Evolutionary conservation across 208 protist species (phyloP).

Genomic region (Leishmania amazonensis): DNA sequence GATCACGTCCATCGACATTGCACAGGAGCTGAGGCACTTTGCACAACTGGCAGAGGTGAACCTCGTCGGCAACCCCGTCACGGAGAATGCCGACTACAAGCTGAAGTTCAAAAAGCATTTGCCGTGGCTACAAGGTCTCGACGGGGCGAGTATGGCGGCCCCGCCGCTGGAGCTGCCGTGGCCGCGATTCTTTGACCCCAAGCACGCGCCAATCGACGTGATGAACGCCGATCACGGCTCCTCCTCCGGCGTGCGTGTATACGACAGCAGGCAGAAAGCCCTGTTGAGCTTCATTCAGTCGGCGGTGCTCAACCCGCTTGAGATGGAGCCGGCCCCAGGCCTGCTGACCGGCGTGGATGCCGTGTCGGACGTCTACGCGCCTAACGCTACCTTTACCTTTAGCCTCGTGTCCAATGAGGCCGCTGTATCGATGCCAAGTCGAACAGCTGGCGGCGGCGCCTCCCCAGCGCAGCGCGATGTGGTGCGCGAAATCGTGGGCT

Average conservation of each 20-base stretch:
- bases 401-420: constrained; percentile 65
- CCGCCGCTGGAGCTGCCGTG: constrained; percentile 76
- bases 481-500: constrained; percentile 76
- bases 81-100: constrained; percentile 54
- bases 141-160: constrained; percentile 47
- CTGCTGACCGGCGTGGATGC: constrained; percentile 60
- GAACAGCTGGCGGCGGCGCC: constrained; percentile 33
- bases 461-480: constrained; percentile 48
- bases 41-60: constrained; percentile 62
- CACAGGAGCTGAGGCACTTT: constrained; percentile 66
- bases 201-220: not conserved
- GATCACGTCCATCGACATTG: constrained; percentile 48
- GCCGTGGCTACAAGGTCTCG: constrained; percentile 70
- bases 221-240: constrained; percentile 14
- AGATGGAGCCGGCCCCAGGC: constrained; percentile 35
- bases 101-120: constrained; percentile 54
- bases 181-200: constrained; percentile 57
- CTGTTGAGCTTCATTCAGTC: constrained; percentile 77
- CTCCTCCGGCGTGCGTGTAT: constrained; percentile 8
- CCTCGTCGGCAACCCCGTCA: constrained; percentile 71
- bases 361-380: constrained; percentile 75
- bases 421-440: constrained; percentile 54
- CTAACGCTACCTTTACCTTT: constrained; percentile 62
- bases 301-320: constrained; percentile 54
- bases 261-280: constrained; percentile 44